These are phyloP conservation scores for Corrigiola litoralis DNA, from an alignment of 179 eudicot species.

Conservation along the genomic window DNA sequence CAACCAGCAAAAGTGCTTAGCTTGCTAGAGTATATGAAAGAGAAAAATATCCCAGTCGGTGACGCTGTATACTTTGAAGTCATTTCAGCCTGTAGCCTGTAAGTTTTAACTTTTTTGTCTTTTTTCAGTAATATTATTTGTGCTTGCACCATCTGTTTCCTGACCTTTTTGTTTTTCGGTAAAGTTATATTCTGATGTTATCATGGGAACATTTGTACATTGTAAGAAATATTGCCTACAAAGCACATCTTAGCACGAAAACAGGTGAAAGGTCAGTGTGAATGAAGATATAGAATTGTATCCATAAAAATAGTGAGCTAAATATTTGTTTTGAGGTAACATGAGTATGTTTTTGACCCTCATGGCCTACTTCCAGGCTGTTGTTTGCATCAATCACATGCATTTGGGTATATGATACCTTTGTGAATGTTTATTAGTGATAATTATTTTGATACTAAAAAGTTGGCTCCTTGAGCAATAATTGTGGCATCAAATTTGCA, in stretches of 20 bases:
- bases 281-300: not conserved
- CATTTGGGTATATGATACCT: no score
- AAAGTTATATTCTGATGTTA: not conserved
- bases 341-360: no score
- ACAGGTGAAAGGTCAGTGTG: not conserved
- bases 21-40: constrained; percentile 59
- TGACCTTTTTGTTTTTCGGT: not conserved
- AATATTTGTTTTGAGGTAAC: not conserved
- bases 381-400: no score
- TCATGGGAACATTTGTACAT: no score
- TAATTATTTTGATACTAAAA: no score
- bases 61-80: constrained; percentile 78
- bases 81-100: constrained; percentile 91
- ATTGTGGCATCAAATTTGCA: not conserved
- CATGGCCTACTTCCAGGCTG: no score
- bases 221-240: not conserved
- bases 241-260: no score
- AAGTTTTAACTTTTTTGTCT: constrained; percentile 27
- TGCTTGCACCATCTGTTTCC: constrained; percentile 4
- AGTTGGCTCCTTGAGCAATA: not conserved
- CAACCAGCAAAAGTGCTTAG: constrained; percentile 73
- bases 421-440: no score
- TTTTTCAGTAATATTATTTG: not conserved
- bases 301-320: not conserved
- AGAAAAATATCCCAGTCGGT: constrained; percentile 47